phyloP scores from a whole-genome alignment of 2,329 filamentous ascomycete genomes.

The Huntiella abstrusa region DNA sequence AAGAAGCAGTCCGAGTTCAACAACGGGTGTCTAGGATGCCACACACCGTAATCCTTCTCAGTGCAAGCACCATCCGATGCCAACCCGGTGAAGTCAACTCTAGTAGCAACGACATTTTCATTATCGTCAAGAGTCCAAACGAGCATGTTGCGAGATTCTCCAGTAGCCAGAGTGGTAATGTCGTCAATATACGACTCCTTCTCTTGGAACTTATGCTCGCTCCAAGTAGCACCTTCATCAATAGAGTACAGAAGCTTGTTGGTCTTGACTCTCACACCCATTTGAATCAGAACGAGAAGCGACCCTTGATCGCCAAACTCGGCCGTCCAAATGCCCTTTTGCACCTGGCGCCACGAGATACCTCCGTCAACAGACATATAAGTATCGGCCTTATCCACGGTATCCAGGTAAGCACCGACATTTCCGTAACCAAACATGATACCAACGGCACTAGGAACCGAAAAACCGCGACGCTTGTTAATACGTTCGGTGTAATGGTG shows the following conservation, averaged over 20 bases:
- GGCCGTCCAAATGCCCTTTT: conserved; percentile 81
- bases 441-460: conserved; percentile 71
- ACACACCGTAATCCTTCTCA: conserved; percentile 59
- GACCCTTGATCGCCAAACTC: conserved; percentile 92
- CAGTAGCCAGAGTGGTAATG: conserved; percentile 75
- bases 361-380: conserved; percentile 89
- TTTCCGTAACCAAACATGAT: conserved; percentile 86
- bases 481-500: conserved; percentile 87
- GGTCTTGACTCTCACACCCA: conserved; percentile 47
- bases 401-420: conserved; percentile 52
- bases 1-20: conserved; percentile 72
- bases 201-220: conserved; percentile 52
- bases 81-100: conserved; percentile 75
- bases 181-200: conserved; percentile 55
- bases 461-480: conserved; percentile 70
- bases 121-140: conserved; percentile 54
- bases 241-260: conserved; percentile 55
- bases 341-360: conserved; percentile 66
- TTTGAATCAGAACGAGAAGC: conserved; percentile 70
- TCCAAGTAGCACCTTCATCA: conserved; percentile 69
- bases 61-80: conserved; percentile 50
- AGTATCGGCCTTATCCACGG: conserved; percentile 58
- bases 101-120: conserved; percentile 50
- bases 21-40: conserved; percentile 70
- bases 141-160: conserved; percentile 78